Evolutionary conservation across 179 eudicot species (phyloP).

Genomic region (Nepenthes alata): DNA sequence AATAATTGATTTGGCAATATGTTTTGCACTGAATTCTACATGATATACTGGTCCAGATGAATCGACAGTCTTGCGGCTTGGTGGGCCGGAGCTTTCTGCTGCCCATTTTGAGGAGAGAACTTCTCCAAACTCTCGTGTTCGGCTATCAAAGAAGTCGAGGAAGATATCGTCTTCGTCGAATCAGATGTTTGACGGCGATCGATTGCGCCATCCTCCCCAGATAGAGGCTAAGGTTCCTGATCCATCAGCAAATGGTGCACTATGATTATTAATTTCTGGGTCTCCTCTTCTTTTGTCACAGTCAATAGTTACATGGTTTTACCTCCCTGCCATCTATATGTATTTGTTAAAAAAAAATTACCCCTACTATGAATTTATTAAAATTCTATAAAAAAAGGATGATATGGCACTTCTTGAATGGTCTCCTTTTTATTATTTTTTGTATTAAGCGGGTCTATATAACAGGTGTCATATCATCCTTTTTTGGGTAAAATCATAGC

Average conservation of each 20-base stretch:
- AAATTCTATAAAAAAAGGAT: no score
- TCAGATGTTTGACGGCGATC: not conserved
- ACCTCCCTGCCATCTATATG: no score
- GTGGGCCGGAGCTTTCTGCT: not conserved
- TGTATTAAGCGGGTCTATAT: no score
- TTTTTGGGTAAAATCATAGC: no score
- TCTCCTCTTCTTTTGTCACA: no score
- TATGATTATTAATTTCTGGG: not conserved
- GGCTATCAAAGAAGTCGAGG: not conserved
- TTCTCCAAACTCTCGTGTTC: not conserved
- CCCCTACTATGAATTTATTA: no score
- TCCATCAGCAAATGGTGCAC: not conserved
- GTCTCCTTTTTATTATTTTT: no score
- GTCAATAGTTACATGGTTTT: no score
- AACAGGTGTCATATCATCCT: no score
- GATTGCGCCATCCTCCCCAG: not conserved
- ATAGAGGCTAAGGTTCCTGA: not conserved
- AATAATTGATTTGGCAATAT: not conserved
- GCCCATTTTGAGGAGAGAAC: not conserved
- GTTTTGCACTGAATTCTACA: not conserved
- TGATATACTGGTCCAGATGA: not conserved
- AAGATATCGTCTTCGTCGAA: not conserved
- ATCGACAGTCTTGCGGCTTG: not conserved
- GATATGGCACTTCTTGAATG: no score
- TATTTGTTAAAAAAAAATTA: no score